A percentile compares a stretch with the other conserved stretches of the same genome.
These are phyloP conservation scores for Annulohypoxylon bovei DNA, from an alignment of 495 filamentous ascomycete genomes.

Conservation along the genomic window DNA sequence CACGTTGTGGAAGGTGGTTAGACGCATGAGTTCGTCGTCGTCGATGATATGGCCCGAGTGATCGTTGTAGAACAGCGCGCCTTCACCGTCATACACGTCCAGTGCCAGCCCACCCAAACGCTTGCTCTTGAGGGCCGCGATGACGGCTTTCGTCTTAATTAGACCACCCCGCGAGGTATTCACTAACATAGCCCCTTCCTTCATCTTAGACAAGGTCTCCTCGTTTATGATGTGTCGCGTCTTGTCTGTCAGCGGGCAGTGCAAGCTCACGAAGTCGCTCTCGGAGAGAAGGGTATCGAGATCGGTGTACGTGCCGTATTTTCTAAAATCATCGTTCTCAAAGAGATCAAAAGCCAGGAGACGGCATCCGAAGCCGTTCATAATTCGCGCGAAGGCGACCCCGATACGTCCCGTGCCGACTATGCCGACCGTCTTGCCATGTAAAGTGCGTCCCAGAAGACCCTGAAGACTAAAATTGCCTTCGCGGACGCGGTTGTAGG, in stretches of 20 bases:
- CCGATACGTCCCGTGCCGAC: conserved; percentile 67
- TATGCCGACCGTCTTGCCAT: conserved; percentile 69
- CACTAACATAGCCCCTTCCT: conserved; percentile 68
- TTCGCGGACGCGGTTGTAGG: conserved; percentile 77
- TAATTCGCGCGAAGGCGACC: conserved; percentile 60
- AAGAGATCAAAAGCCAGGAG: conserved; percentile 69
- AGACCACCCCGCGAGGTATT: conserved; percentile 75
- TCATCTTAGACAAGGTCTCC: conserved; percentile 62
- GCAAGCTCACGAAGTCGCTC: conserved; percentile 69
- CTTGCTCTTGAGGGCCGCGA: conserved; percentile 67
- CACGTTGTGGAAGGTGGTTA: conserved; percentile 77
- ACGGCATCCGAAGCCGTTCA: conserved; percentile 70
- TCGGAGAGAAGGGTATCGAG: conserved; percentile 64
- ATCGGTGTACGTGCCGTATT: conserved; percentile 63
- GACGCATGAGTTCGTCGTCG: conserved; percentile 72
- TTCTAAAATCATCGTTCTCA: conserved; percentile 55
- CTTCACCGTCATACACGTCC: conserved; percentile 67
- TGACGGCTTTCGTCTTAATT: conserved; percentile 67
- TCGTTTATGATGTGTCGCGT: conserved; percentile 71
- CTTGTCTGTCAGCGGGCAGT: conserved; percentile 69
- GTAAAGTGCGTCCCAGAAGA: conserved; percentile 67
- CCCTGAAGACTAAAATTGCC: conserved; percentile 76
- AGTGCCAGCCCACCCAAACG: conserved; percentile 65
- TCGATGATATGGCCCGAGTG: conserved; percentile 73
- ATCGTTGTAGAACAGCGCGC: conserved; percentile 70